phyloP scores from a whole-genome alignment of 148 eudicot genomes.

The Arbutus unedo region DNA sequence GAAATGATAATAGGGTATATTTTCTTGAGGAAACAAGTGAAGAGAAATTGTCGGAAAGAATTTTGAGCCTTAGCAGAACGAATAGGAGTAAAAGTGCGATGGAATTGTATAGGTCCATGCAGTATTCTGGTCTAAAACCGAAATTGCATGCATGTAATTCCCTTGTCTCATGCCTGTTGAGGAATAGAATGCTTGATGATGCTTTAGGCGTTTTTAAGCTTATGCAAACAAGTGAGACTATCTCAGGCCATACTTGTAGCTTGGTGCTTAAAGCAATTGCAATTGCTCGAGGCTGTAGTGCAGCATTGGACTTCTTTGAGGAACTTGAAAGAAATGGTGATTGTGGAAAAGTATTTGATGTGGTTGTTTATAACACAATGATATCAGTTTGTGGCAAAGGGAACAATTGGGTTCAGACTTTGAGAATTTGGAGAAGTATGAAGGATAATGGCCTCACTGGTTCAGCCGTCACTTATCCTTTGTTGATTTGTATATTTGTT shows the following conservation, averaged over 20 bases:
- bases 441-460: conserved; percentile 40
- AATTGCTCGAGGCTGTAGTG: conserved; percentile 26
- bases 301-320: conserved; percentile 38
- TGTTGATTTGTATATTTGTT: conserved; percentile 54
- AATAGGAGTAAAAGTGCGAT: conserved; percentile 48
- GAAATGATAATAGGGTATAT: conserved; percentile 21
- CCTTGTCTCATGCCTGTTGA: conserved; percentile 45
- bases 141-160: conserved; percentile 62
- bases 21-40: conserved; percentile 57
- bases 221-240: conserved; percentile 31
- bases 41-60: conserved; percentile 34
- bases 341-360: conserved; percentile 36
- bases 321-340: conserved; percentile 33
- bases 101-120: conserved; percentile 57
- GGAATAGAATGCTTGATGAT: conserved; percentile 44
- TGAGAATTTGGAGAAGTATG: conserved; percentile 50
- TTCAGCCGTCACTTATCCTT: conserved; percentile 42
- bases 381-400: conserved; percentile 48
- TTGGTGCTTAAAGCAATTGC: conserved; percentile 53
- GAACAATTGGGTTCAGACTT: conserved; percentile 44
- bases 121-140: conserved; percentile 37
- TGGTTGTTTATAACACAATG: conserved; percentile 52
- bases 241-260: conserved; percentile 55
- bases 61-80: conserved; percentile 45
- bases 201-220: conserved; percentile 36